Evolutionary conservation across 495 filamentous ascomycete species (phyloP).

Genomic region (Penicillium bovifimosum): DNA sequence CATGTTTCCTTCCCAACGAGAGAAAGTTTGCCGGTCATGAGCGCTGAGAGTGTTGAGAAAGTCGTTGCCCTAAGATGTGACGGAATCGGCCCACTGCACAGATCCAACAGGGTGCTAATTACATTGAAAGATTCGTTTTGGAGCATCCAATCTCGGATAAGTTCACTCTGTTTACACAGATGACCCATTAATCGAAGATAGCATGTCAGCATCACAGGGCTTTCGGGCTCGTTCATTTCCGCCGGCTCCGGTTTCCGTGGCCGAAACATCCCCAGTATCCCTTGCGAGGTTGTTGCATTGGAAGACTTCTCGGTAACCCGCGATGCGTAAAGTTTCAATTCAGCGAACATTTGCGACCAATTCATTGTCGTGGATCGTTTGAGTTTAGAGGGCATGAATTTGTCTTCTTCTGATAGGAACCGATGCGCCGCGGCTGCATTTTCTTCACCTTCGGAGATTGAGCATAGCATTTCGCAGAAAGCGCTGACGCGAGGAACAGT

Average conservation of each 20-base stretch:
- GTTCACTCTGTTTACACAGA: constrained; percentile 60
- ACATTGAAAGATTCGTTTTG: constrained; percentile 57
- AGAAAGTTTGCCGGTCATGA: constrained; percentile 60
- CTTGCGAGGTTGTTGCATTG: constrained; percentile 39
- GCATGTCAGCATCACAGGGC: constrained; percentile 84
- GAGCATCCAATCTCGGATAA: constrained; percentile 64
- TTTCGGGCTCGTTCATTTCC: constrained; percentile 73
- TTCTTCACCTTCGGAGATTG: constrained; percentile 72
- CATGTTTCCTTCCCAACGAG: constrained; percentile 60
- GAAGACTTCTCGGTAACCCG: constrained; percentile 61
- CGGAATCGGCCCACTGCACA: constrained; percentile 64
- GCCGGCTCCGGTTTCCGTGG: constrained; percentile 60
- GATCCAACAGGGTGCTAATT: constrained; percentile 58
- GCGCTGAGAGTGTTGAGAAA: constrained; percentile 61
- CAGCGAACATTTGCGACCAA: constrained; percentile 88
- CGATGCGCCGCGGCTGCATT: constrained; percentile 76
- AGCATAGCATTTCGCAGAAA: constrained; percentile 90
- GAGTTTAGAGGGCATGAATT: constrained; percentile 65
- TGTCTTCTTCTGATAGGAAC: constrained; percentile 83
- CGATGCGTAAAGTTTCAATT: constrained; percentile 68
- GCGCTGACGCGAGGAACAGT: constrained; percentile 90
- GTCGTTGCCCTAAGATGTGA: constrained; percentile 69
- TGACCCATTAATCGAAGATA: constrained; percentile 84
- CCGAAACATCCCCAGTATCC: constrained; percentile 53
- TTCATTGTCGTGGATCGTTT: constrained; percentile 74